Percentiles rank a stretch among this genome's conserved stretches.
phyloP scores from a whole-genome alignment of 1,284 basidiomycete genomes.

The Caloboletus inedulis region DNA sequence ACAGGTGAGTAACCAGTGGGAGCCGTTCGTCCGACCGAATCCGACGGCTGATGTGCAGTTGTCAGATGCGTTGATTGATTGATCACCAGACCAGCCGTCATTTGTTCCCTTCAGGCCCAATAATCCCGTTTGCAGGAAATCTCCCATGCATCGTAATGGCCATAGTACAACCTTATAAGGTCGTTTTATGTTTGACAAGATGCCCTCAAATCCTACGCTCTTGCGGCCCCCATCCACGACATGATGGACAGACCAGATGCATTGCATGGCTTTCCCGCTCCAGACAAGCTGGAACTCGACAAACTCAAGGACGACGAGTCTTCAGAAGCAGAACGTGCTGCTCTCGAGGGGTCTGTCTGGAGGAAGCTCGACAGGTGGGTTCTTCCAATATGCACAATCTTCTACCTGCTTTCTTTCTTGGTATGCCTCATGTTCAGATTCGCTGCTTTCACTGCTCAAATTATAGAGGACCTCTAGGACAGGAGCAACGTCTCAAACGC shows the following conservation, averaged over 20 bases:
- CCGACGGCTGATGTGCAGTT: background rate
- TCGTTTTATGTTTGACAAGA: background rate
- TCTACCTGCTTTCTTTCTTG: slow-evolving; percentile 50
- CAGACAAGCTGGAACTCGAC: slow-evolving; percentile 5
- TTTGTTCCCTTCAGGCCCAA: background rate
- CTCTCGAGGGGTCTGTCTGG: slow-evolving; percentile 41
- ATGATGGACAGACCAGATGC: slow-evolving; percentile 7
- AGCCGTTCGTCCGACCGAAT: too few species aligned
- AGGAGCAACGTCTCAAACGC: slow-evolving; percentile 59
- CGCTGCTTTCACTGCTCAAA: background rate
- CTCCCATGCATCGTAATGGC: background rate
- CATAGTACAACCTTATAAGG: slow-evolving; percentile 1
- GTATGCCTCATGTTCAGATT: slow-evolving; percentile 32
- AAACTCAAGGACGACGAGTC: slow-evolving; percentile 7
- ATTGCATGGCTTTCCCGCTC: background rate
- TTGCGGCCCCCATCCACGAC: background rate
- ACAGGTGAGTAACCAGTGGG: background rate
- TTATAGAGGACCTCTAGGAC: slow-evolving; percentile 14
- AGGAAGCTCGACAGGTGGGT: slow-evolving; percentile 48
- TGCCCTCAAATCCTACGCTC: background rate
- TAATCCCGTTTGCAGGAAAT: background rate
- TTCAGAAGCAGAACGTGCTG: slow-evolving; percentile 13
- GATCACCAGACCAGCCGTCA: background rate
- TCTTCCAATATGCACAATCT: slow-evolving; percentile 47
- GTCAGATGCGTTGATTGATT: background rate